Conservation (phyloP, 371 early-diverging fungal species). For the Mortierella sp. region DNA sequence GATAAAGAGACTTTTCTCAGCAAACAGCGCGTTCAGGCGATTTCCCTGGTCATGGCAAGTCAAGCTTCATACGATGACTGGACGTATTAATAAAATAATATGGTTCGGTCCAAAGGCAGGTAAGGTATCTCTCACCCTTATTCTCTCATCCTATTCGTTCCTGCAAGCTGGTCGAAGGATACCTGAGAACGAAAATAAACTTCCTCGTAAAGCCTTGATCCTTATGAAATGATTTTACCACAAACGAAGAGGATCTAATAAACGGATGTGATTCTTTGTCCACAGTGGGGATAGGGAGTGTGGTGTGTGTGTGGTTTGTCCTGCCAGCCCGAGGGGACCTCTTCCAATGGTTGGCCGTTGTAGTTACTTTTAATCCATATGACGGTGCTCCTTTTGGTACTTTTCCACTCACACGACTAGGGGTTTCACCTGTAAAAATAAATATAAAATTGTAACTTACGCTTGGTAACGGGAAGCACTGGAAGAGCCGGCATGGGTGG, state of each 20-base stretch:
- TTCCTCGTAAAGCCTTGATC: not conserved
- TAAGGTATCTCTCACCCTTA: not conserved
- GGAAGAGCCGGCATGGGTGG: slow-evolving; percentile 42
- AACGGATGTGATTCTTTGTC: too few relatives aligned
- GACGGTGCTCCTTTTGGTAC: not conserved
- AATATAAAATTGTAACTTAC: slow-evolving; percentile 19
- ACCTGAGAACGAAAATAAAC: slow-evolving; percentile 14
- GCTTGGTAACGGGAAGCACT: slow-evolving; percentile 23
- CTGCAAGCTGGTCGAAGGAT: not conserved
- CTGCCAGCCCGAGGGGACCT: too few relatives aligned
- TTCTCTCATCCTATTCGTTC: slow-evolving; percentile 1
- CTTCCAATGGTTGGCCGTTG: not conserved
- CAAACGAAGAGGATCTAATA: not conserved
- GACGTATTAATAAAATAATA: too few relatives aligned
- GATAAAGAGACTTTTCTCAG: too few relatives aligned
- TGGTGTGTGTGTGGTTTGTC: too few relatives aligned
- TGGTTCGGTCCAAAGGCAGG: too few relatives aligned
- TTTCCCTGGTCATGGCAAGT: not conserved
- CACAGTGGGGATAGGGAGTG: too few relatives aligned
- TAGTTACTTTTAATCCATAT: not conserved
- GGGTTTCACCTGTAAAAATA: slow-evolving; percentile 1
- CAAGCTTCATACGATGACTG: not conserved
- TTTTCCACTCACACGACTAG: not conserved
- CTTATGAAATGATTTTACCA: not conserved
- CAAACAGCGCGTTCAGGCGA: not conserved